Evolutionary conservation across 2,329 filamentous ascomycete genomes (phyloP), one percentile per base, ranked within the genome.

Genomic region (Fusarium robinianum): DNA sequence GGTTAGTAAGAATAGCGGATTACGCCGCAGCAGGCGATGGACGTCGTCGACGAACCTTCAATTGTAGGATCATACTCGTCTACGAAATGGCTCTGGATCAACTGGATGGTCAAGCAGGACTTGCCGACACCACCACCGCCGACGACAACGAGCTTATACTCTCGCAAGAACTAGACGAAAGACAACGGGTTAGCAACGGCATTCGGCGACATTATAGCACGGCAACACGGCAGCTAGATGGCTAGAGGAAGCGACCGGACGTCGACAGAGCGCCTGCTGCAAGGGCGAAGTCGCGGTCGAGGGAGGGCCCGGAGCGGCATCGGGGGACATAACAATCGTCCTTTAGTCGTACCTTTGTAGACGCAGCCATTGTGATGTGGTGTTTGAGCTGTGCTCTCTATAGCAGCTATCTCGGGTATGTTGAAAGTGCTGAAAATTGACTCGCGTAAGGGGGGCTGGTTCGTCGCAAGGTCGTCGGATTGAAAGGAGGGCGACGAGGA

Each of bases 31-130:
- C n/a, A n/a, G 14, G 36, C 18, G 15, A 11, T 29, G 8, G 18
- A 11, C n/a, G 27, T 27, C 19, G 47, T 39, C 9, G 51, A 70
- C 79, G 61, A 72, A 91, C 94, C 94, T 88, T 99, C 94, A 67
- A 99, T 97, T 64, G 94, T 99, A 45, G 94, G 94, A 73, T 99
- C 94, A 73, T 99, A 99, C 73, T 97, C 94, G 72, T 97, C 94
- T 68, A 97, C 92, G 77, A 99, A 99, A 72, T 99, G 94, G 72
- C 87, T 92, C 75, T 91, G 86, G 64, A 89, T 90, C 72, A 92
- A 83, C 78, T 97, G 94, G 67, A 99, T 97, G 47, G 94, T 97
- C 78, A 99, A 82, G 76, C 94, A 97, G 52, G 92, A 97, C 80
- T 99, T 99, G 76, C 94, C 94, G 58, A 99, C 94, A 72, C 94